These are phyloP conservation scores for Areca catechu DNA, from an alignment of 176 grass and related monocot genomes.

Conservation along the genomic window DNA sequence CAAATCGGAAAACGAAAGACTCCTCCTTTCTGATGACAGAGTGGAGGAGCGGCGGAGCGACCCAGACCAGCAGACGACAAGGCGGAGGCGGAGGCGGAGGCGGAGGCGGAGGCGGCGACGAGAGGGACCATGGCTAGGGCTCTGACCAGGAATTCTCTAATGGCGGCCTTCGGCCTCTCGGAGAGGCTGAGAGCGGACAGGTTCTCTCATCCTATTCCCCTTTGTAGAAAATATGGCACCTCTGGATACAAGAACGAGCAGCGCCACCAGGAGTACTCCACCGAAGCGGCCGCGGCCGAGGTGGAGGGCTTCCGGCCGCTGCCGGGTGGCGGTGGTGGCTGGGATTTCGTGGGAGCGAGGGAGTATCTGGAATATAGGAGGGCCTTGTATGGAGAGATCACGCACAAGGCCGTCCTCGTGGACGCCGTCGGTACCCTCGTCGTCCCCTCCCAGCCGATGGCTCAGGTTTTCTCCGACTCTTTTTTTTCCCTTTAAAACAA, in stretches of 20 bases:
- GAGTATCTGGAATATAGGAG: slow-evolving; percentile 92
- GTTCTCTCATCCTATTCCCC: no score
- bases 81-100: no score
- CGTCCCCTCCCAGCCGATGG: slow-evolving; percentile 87
- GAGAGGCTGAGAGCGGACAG: no score
- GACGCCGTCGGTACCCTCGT: slow-evolving; percentile 91
- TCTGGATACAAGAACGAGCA: not conserved
- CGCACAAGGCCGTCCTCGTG: slow-evolving; percentile 86
- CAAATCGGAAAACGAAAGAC: no score
- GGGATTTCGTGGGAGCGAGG: slow-evolving; percentile 53
- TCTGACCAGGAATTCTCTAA: no score
- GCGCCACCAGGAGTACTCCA: slow-evolving; percentile 9
- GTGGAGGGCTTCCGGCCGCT: not conserved
- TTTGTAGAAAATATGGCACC: no score
- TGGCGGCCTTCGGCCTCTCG: no score
- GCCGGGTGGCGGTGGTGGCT: slow-evolving; percentile 9
- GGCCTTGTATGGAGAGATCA: slow-evolving; percentile 90
- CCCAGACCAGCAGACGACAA: no score
- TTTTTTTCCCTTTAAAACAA: not conserved
- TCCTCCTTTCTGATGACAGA: no score
- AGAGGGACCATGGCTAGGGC: no score
- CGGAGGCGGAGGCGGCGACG: no score
- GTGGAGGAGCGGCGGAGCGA: no score
- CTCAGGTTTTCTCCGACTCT: slow-evolving; percentile 42
- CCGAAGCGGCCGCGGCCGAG: slow-evolving; percentile 11